These are phyloP conservation scores for Arctium lappa DNA, from an alignment of 129 eudicot genomes.

Conservation along the genomic window DNA sequence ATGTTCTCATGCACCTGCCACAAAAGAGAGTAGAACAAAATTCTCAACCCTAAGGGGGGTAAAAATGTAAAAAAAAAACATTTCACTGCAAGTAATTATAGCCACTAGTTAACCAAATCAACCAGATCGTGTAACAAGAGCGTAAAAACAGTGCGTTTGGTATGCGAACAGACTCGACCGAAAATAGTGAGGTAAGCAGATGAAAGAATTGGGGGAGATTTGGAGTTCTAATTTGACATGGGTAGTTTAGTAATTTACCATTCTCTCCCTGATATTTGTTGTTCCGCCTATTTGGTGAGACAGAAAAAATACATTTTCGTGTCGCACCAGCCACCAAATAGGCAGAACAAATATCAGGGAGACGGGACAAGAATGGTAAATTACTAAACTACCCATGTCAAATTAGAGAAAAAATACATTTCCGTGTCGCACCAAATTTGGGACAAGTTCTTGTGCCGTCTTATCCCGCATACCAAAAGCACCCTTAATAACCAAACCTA, in stretches of 20 bases:
- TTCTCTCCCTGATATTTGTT: no score
- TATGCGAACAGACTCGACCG: background rate
- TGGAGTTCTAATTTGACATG: background rate
- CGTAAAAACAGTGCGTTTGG: background rate
- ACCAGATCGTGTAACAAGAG: background rate
- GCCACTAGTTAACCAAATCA: background rate
- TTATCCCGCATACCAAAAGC: no score
- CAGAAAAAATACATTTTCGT: background rate
- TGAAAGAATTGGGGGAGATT: background rate
- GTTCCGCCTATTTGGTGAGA: background rate
- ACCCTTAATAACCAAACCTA: no score
- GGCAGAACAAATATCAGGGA: no score
- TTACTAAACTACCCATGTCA: no score
- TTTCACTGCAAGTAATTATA: background rate
- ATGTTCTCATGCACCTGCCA: slow-evolving; percentile 80
- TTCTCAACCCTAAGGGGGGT: background rate
- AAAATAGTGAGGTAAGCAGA: no score
- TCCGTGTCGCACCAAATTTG: background rate
- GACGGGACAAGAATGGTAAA: no score
- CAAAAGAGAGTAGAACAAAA: slow-evolving; percentile 9
- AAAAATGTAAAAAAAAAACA: background rate
- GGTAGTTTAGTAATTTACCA: background rate
- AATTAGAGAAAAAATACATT: background rate
- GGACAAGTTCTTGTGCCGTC: background rate
- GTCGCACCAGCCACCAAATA: background rate